Base-by-base conservation (phyloP, 768 basidiomycete genomes). In the Serendipita indica region DNA sequence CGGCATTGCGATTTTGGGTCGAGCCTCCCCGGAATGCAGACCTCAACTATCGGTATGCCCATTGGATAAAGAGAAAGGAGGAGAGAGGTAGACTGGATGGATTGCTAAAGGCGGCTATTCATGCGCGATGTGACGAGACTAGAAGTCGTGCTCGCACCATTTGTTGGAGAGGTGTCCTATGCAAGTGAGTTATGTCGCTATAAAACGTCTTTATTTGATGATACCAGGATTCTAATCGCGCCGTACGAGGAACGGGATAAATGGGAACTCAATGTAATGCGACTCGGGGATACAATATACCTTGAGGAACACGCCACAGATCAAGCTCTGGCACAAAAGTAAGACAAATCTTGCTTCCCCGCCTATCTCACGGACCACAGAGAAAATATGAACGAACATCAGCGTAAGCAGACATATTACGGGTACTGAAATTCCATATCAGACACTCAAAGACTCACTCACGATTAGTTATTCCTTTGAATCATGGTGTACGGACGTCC, bases 231-330 rank as follows among this genome's bases (percentile, higher is more conserved):
- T 64, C 69, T 92, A 69, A 83, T 79, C 57, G 81, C 86, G 3
- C 84, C 88, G 14, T 90, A 90, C 67, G 89, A 92, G 72, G 80
- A 83, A 18, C 72, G 80, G 39, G 89, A 92, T 25, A 74, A 75
- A 0, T 90, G 83, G 81, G 83, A 86, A 39, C 69, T 93, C 66
- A 91, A 93, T 64, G 81, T 86, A 25, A 93, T 93, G 90, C 70
- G 67, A 32, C 68, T 86, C 0, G 73, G 80, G 57, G 85, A 79
- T 12, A 82, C 81, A 2, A 62, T 89, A 20, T 89, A 87, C 65
- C 72, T 88, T 28, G 86, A 87, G 67, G 87, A 87, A 64, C 83
- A 86, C 65, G 64, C 74, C 37, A 76, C 76, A 7, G 80, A 87
- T 6, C 75, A 70, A 43, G 75, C 74, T 57, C 68, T 89, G 33